Percentiles rank a stretch among this genome's conserved stretches.
These are phyloP conservation scores for Myxozyma kluyveri DNA, from an alignment of 805 yeast species.

Conservation along the genomic window DNA sequence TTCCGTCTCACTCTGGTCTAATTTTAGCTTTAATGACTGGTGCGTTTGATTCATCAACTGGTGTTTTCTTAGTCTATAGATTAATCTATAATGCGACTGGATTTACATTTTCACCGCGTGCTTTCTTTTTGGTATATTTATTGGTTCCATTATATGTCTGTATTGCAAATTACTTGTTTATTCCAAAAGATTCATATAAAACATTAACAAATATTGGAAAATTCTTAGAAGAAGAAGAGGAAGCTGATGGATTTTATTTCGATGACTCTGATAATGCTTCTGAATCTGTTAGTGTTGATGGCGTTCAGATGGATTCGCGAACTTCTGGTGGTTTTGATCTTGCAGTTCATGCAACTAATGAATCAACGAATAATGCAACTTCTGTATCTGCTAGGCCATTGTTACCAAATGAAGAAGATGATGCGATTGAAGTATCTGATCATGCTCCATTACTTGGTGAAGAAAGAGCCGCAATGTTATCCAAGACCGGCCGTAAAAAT, in stretches of 20 bases:
- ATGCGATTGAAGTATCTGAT: constrained; percentile 4
- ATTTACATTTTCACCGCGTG: constrained; percentile 45
- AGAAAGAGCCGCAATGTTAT: constrained; percentile 13
- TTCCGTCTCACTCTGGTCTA: constrained; percentile 78
- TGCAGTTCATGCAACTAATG: not conserved
- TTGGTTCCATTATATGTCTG: constrained; percentile 76
- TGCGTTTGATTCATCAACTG: constrained; percentile 93
- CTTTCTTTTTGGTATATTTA: constrained; percentile 66
- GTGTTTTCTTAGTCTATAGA: constrained; percentile 74
- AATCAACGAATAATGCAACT: not conserved
- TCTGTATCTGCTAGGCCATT: constrained; percentile 2
- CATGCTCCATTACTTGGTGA: constrained; percentile 2
- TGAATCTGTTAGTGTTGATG: constrained; percentile 55
- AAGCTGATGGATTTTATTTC: not conserved
- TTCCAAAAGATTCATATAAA: constrained; percentile 78
- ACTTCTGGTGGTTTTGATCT: constrained; percentile 15
- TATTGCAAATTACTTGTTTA: constrained; percentile 67
- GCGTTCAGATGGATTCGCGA: constrained; percentile 35
- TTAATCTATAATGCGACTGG: constrained; percentile 51
- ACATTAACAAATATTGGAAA: constrained; percentile 57
- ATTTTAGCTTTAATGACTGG: constrained; percentile 82
- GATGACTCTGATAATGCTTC: constrained; percentile 1
- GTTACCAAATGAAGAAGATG: constrained; percentile 2
- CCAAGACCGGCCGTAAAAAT: constrained; percentile 12
- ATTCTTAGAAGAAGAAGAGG: constrained; percentile 62